Evolutionary conservation across 192 early-diverging fungal species (phyloP).

Genomic region (Linnemannia schmuckeri): DNA sequence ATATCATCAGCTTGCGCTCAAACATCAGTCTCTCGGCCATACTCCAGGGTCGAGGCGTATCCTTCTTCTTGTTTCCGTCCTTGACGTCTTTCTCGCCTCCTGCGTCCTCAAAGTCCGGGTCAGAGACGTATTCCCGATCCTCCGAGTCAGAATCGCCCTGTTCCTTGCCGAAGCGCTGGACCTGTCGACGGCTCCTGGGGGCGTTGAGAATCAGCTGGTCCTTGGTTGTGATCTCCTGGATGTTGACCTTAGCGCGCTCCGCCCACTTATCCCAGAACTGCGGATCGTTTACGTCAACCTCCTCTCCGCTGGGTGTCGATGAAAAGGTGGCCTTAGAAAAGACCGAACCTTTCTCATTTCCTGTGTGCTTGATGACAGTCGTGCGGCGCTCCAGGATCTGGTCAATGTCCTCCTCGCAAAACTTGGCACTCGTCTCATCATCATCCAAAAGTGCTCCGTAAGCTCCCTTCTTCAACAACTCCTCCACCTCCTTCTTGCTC

Average conservation of each 20-base stretch:
- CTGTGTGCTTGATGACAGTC: conserved; percentile 83
- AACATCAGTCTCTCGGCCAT: conserved; percentile 67
- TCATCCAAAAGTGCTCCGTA: conserved; percentile 92
- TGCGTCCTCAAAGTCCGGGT: conserved; percentile 60
- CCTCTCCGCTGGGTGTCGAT: conserved; percentile 51
- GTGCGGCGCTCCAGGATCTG: conserved; percentile 86
- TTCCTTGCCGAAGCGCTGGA: conserved; percentile 61
- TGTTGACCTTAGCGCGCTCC: conserved; percentile 77
- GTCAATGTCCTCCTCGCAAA: conserved; percentile 92
- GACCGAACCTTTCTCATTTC: conserved; percentile 76
- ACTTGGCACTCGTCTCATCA: conserved; percentile 79
- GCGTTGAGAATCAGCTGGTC: conserved; percentile 77
- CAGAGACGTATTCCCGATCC: conserved; percentile 61
- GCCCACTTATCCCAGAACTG: conserved; percentile 94
- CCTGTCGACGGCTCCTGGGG: conserved; percentile 74
- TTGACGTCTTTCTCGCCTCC: conserved; percentile 35
- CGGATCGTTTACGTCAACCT: conserved; percentile 86
- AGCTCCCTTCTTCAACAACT: conserved; percentile 89
- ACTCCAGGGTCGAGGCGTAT: conserved; percentile 64
- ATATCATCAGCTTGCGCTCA: conserved; percentile 74
- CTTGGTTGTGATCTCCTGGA: conserved; percentile 65
- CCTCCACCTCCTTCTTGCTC: conserved; percentile 84
- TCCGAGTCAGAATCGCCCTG: conserved; percentile 59
- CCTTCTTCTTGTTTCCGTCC: conserved; percentile 40
- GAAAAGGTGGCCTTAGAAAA: conserved; percentile 90